Base-by-base conservation (phyloP, 768 basidiomycete genomes). In the Cystofilobasidium ferigula region DNA sequence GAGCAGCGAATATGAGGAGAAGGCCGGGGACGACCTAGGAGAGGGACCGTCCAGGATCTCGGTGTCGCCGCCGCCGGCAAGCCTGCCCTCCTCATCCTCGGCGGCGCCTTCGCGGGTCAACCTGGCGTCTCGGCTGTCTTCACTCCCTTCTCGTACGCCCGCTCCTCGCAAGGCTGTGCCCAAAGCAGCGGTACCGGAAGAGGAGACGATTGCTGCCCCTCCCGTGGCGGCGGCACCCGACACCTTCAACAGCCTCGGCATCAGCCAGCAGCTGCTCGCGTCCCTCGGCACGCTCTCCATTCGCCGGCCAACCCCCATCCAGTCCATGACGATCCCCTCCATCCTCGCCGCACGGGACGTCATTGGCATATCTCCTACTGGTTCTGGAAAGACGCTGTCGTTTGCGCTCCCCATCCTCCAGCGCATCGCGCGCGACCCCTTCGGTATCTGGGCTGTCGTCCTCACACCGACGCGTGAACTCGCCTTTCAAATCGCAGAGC, bases 341-440 rank as follows among this genome's bases (percentile, higher is more conserved):
- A 82, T 98, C 61, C 79, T 99, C 32, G 77, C 81, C 78, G 89
- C 89, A 43, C 83, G 86, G 73, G 94, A 99, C 76, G 97, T 93
- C 75, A 89, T 99, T 66, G 95, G 95, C 13, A 92, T 94, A 69
- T 92, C 95, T 0, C 93, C 97, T 78, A 99, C 95, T 0, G 95
- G 95, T 61, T 92, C 89, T 1, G 94, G 94, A 72, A 99, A 99
- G 78, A 99, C 95, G 0, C 84, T 99, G 66, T 93, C 95, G 0
- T 99, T 99, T 71, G 95, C 94, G 0, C 77, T 97, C 7, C 95
- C 95, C 6, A 97, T 98, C 63, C 79, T 98, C 9, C 91, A 99
- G 75, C 83, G 83, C 71, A 81, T 99, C 36, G 84, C 87, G 0
- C 78, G 81, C 7, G 94, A 98, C 76, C 94, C 95, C 0, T 95